Evolutionary conservation across 805 yeast genomes (phyloP), one percentile per base, ranked within the genome.

Genomic region (Kazachstania africana): DNA sequence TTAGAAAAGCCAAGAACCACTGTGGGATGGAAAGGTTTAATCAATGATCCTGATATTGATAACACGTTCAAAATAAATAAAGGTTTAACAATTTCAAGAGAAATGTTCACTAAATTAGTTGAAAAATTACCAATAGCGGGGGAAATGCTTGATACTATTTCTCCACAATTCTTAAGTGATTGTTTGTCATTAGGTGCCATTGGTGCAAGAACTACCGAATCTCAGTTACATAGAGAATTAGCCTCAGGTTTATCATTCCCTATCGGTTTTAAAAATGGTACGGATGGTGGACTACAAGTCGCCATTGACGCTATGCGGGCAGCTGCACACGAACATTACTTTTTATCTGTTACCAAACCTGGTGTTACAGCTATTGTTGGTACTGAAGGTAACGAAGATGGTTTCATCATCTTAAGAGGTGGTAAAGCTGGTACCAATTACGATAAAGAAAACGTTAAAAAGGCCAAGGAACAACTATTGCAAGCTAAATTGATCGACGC

Each of bases 181-280:
- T 72, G 88, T 45, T 79, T 88, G 70, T 81, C 95, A 16, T 73
- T 91, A 33, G 98, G 98, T 50, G 98, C 98, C 29, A 87, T 88
- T 57, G 98, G 98, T 50, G 98, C 98, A 24, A 79, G 98, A 68
- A 88, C 98, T 28, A 88, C 98, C 24, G 98, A 88, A 65, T 85
- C 95, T 24, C 98, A 88, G 65, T 72, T 88, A 33, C 98, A 88
- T 60, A 78, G 98, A 59, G 98, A 88, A 60, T 71, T 88, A 45
- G 95, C 97, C 3, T 85, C 96, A 1, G 98, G 97, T 20, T 66
- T 91, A 28, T 82, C 95, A 3, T 88, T 91, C 84, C 98, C 98
- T 26, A 84, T 88, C 37, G 98, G 98, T 33, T 88, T 88, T 78
- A 88, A 88, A 58, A 88, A 88, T 54, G 97, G 97, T 53, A 88